Base-by-base conservation (phyloP, 2,329 filamentous ascomycete genomes). In the Tolypocladium paradoxum region DNA sequence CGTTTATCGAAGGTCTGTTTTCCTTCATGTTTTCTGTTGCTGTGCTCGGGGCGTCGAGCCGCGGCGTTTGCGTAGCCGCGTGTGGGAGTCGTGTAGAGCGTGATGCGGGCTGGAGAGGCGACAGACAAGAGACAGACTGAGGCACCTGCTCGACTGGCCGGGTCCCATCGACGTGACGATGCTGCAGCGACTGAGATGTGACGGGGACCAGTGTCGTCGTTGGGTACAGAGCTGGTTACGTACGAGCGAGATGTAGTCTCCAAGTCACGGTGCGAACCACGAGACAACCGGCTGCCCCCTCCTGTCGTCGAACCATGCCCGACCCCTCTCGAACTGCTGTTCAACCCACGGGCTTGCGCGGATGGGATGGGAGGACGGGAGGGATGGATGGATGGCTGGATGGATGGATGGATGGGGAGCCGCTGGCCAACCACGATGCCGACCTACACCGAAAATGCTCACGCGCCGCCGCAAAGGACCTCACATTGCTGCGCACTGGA, bases 371-470 rank as follows among this genome's bases (percentile, higher is more conserved):
- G 24, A 24, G n/a, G 37, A 22, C 22, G 16, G 16, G 22, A 43
- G 22, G 45, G 31, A 34, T 48, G n/a, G 29, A 22, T n/a, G 50
- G 29, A 47, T 14, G 27, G 29, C 9, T 49, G 29, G 29, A 20
- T 3, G 35, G 18, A 51, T n/a, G 47, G 49, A 24, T 51, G 50
- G 20, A 51, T 45, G 24, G 12, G 34, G 22, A 5, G 20, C 35
- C 27, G 24, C 27, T 14, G 22, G 31, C 57, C 57, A 59, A 58
- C 54, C 56, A 56, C 51, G 18, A 55, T 18, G 49, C 57, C 51
- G 33, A 54, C 52, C 47, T 52, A 51, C 56, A 59, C 57, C 57
- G 57, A 56, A 55, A 55, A 46, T 46, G 43, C 43, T 46, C 43
- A 46, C 43, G 43, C 27, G 43, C 16, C 43, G 43, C 43, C 16